Conservation (phyloP, 805 yeast species). For the Ogataea ramenticola region DNA sequence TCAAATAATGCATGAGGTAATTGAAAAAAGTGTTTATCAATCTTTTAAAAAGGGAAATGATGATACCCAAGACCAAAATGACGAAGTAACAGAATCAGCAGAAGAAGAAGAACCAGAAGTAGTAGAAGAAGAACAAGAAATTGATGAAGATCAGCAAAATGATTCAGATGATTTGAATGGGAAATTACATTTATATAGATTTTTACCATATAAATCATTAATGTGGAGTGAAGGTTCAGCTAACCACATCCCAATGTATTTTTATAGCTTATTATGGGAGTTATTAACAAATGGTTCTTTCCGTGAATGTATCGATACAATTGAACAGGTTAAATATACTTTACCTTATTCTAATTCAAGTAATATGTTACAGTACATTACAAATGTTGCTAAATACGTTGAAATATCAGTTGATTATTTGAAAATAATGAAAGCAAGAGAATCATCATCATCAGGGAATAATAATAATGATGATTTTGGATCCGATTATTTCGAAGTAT, state of each 20-base stretch:
- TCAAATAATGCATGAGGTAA: constrained; percentile 2
- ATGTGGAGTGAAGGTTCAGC: constrained; percentile 33
- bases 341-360: constrained; percentile 34
- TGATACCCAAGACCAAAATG: no score
- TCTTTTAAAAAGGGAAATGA: neutral
- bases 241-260: constrained; percentile 34
- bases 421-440: neutral
- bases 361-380: constrained; percentile 8
- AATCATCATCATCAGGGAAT: neutral
- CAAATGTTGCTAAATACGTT: neutral
- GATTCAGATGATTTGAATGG: neutral
- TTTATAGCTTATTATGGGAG: constrained; percentile 35
- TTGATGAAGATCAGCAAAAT: neutral
- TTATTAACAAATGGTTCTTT: constrained; percentile 30
- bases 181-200: neutral
- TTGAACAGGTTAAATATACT: constrained; percentile 31
- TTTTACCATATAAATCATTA: constrained; percentile 22
- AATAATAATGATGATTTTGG: neutral
- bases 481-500: neutral
- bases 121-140: constrained; percentile 1
- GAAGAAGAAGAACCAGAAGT: constrained; percentile 5
- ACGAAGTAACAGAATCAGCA: no score
- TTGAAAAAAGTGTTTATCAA: no score
- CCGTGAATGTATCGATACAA: constrained; percentile 24
- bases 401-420: neutral